Base-by-base conservation (phyloP, 1,139 yeast species). In the Lizanozyma gosingica region DNA sequence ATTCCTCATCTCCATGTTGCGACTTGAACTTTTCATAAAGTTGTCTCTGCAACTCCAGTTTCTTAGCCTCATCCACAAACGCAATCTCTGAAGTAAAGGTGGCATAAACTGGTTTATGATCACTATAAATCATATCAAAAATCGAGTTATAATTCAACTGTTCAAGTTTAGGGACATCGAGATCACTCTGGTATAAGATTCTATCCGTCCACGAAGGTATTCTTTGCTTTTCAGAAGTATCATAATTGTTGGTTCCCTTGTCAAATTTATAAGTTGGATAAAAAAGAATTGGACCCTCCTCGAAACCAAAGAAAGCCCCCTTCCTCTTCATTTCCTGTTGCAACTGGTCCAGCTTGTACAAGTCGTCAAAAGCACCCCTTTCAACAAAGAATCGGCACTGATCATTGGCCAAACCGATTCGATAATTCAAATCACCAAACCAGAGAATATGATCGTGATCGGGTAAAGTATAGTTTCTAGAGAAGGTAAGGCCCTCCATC, bases 151-250 rank as follows among this genome's bases (percentile, higher is more conserved):
- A 84, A 39, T 76, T 77, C 45, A 78, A 54, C 39, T 83, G 86
- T 34, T 62, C 58, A 18, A 83, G 53, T n/a, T 65, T 63, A 34
- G 84, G 81, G 36, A 74, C 69, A 8, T 53, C 55, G 15, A 47
- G 52, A 3, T 46, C 44, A 40, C 62, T 55, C 45, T 54, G 46
- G 54, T 72, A 84, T 40, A 88, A 70, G 36, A 87, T 78, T 40
- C 99, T 67, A 63, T 92, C 98, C 0, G 97, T 92, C 97, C 97
- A 92, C 0, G 97, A 88, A 1, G 98, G 98, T 18, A 84, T 83
- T 49, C 98, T 73, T 56, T 82, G 83, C 57, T 92, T 92, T 50
- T 92, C 98, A 14, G 94, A 83, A 0, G 95, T 76, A 58, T 92
- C 98, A 57, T 88, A 92, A 4, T 63, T 64, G 39, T 78, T 77